Evolutionary conservation across 208 protist genomes (phyloP), one percentile per base, ranked within the genome.

Genomic region (Wallacemonas collosoma): DNA sequence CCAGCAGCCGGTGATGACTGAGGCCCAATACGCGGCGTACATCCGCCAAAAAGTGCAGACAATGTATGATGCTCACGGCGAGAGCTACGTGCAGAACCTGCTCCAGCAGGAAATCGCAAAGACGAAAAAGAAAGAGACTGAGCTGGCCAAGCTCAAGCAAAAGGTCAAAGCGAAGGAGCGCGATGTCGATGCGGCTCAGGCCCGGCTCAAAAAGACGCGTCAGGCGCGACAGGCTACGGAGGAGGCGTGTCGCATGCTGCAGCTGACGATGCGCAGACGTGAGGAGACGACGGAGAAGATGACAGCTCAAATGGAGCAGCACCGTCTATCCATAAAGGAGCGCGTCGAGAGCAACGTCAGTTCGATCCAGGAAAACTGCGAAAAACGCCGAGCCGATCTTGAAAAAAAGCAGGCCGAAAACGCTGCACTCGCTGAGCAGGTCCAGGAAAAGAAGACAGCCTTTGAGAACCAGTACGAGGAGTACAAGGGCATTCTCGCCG

Each of bases 41-140:
- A 62, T 83, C 2, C 79, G 79, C 9, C 68, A 68, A 3, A 82
- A 84, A 63, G 83, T 93, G 14, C 50, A 71, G 44, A 70, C 72
- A 15, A 71, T 93, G 8, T 78, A 82, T 14, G 45, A 69, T 45
- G 86, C 85, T 67, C 77, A 91, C 53, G 88, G 87, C 17, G 86
- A 92, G 11, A 73, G 68, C 0, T 62, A 80, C 70, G 65, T 96
- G 8, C 89, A 94, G 58, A 86, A 67, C 40, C 61, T 87, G 26
- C 75, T 94, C 9, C 88, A 94, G 62, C 58, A 81, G 40, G 85
- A 93, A 41, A 96, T 96, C 58, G 75, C 77, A 39, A 76, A 77
- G 64, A 80, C 84, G 26, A 94, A 92, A 76, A 85, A 86, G 71
- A 76, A 82, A 71, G 86, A 92, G 63, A 76, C 87, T 2, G 85